Conservation (phyloP, 192 early-diverging fungal genomes). For the Phycomyces blakesleeanus region DNA sequence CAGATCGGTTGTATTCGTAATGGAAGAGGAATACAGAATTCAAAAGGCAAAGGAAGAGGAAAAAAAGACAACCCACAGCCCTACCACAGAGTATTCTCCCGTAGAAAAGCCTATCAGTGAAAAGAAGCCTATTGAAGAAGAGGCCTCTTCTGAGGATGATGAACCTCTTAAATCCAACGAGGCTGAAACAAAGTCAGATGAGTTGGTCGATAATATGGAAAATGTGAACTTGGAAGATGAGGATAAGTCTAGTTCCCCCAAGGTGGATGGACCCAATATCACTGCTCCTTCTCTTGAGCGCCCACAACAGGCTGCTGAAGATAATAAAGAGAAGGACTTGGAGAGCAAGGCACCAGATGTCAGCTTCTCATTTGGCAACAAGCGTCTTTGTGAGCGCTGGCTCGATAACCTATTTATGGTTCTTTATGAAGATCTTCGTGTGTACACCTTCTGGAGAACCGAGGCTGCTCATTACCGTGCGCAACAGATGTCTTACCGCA, state of each 20-base stretch:
- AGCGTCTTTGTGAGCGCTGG: constrained; percentile 99
- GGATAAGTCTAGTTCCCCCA: constrained; percentile 14
- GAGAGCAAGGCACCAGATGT: constrained; percentile 24
- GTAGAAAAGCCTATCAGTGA: constrained; percentile 32
- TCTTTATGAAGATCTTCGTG: constrained; percentile 88
- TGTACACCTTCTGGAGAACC: constrained; percentile 90
- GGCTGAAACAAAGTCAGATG: too few relatives aligned
- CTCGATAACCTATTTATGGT: constrained; percentile 99
- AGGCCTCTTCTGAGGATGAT: background rate
- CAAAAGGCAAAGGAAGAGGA: constrained; percentile 74
- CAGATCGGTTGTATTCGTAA: constrained; percentile 91
- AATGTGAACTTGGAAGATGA: constrained; percentile 38
- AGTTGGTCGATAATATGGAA: constrained; percentile 35
- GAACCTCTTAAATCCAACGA: constrained; percentile 4
- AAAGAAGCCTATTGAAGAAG: constrained; percentile 33
- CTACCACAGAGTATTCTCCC: constrained; percentile 24
- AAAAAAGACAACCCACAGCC: constrained; percentile 23
- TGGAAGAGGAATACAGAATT: constrained; percentile 96
- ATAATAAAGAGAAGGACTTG: constrained; percentile 31
- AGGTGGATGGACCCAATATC: constrained; percentile 5
- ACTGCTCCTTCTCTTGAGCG: constrained; percentile 30
- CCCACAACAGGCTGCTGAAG: constrained; percentile 45
- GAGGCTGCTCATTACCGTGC: constrained; percentile 77
- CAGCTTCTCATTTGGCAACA: constrained; percentile 81
- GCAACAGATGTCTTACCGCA: constrained; percentile 77